Evolutionary conservation across 805 yeast species (phyloP).

Genomic region (Cyberlindnera americana): DNA sequence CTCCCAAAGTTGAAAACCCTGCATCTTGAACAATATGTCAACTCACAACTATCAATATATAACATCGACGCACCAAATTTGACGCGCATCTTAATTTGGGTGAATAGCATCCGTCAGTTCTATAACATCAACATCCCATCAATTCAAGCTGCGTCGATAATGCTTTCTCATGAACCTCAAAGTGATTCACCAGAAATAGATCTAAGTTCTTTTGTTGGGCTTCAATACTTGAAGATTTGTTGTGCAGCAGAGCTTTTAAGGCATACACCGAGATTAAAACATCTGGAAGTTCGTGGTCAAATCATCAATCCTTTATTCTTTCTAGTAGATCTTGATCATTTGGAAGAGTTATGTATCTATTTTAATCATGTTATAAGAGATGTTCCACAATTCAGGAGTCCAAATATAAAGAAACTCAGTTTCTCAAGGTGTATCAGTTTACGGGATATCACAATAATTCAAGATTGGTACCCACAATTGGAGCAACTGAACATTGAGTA

Average conservation of each 20-base stretch:
- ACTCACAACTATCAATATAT: too few relatives aligned
- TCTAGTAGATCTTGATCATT: not conserved
- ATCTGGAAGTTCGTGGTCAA: constrained; percentile 19
- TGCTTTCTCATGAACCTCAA: constrained; percentile 21
- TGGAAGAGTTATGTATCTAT: constrained; percentile 13
- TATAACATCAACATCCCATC: constrained; percentile 9
- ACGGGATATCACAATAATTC: too few relatives aligned
- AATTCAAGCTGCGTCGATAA: constrained; percentile 11
- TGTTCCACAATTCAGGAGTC: constrained; percentile 13
- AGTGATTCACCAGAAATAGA: constrained; percentile 7
- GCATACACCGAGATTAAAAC: constrained; percentile 5
- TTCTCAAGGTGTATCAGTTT: too few relatives aligned
- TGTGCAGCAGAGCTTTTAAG: constrained; percentile 15
- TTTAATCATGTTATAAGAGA: constrained; percentile 12
- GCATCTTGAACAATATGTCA: too few relatives aligned
- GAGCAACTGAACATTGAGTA: too few relatives aligned
- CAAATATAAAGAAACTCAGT: constrained; percentile 9
- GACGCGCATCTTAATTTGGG: too few relatives aligned
- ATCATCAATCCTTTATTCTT: constrained; percentile 11
- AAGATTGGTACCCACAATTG: too few relatives aligned
- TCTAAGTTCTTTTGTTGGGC: constrained; percentile 8
- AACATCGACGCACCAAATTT: too few relatives aligned
- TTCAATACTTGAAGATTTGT: constrained; percentile 13
- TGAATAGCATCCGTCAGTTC: constrained; percentile 8
- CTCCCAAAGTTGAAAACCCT: too few relatives aligned